Evolutionary conservation across 2,329 filamentous ascomycete species (phyloP), one percentile per base, ranked within the genome.

Genomic region (Neoascochyta sp.): DNA sequence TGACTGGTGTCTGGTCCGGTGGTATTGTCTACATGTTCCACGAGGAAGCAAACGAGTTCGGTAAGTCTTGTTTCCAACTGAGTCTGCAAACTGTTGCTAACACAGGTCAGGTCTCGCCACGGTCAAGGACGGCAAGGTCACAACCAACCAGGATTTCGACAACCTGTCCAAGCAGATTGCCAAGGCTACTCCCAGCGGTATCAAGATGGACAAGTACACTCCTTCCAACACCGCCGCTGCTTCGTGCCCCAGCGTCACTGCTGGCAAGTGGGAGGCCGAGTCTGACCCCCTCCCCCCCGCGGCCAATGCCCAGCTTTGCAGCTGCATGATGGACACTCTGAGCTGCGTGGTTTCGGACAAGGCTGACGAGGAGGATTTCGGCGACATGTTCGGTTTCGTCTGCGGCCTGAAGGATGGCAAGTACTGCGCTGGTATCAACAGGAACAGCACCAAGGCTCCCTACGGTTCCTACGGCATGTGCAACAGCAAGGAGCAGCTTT

Each of bases 11-110:
- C 57, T 92, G 92, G 79, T 93, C 86, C 34, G 92, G 92, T 52
- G 92, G 90, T 67, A 95, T 98, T 47, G 88, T 96, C 62, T 98
- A 96, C 77, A 94, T 95, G 87, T 98, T 92, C 73, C 90, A 88
- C 71, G 76, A 95, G 71, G 89, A 95, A 65, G 70, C 63, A 38
- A 96, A 96, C 71, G 71, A 95, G 62, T 98, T 86, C 57, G 92
- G 83, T 81, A 66, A 49, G 71, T 53, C 27, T 3, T n/a, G n/a
- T n/a, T n/a, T n/a, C n/a, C n/a, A n/a, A n/a, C n/a, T n/a, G n/a
- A n/a, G n/a, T 16, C 24, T 9, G n/a, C 13, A 24, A 15, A 11
- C n/a, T 15, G 9, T 4, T 21, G 25, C 41, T 38, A 36, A 47
- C 29, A 41, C 23, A 36, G 16, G 28, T 7, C 38, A 75, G 75